A percentile compares a stretch with the other conserved stretches of the same genome.
phyloP scores from a whole-genome alignment of 2,329 filamentous ascomycete genomes.

The Allantophomopsis lycopodina region DNA sequence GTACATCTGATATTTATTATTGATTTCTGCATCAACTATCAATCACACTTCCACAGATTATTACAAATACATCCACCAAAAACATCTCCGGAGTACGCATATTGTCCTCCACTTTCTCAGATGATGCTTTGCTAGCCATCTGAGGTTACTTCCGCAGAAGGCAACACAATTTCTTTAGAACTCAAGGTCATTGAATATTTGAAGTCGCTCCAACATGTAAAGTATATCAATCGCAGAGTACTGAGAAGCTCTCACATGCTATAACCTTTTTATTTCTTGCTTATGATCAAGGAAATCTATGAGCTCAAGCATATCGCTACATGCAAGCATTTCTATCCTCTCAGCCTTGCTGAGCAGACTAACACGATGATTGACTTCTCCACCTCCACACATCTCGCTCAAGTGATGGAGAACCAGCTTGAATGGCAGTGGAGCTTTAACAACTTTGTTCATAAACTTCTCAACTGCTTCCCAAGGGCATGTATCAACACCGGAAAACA shows the following conservation, averaged over 20 bases:
- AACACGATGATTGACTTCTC: slow-evolving; percentile 4
- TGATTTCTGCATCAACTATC: too few relatives aligned
- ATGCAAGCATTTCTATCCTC: slow-evolving; percentile 31
- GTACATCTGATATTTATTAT: too few relatives aligned
- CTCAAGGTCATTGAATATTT: too few relatives aligned
- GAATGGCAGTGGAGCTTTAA: slow-evolving; percentile 43
- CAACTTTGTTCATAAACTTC: slow-evolving; percentile 43
- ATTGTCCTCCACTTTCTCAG: too few relatives aligned
- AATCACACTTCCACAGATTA: too few relatives aligned
- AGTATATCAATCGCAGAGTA: not conserved
- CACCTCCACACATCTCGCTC: slow-evolving; percentile 49
- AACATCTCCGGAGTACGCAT: too few relatives aligned
- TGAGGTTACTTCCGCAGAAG: too few relatives aligned
- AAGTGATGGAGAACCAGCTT: slow-evolving; percentile 54
- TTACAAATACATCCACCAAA: too few relatives aligned
- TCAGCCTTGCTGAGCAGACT: slow-evolving; percentile 36
- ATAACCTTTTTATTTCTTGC: slow-evolving; percentile 15
- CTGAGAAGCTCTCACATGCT: not conserved
- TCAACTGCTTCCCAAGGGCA: slow-evolving; percentile 52
- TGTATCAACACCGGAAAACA: slow-evolving; percentile 41
- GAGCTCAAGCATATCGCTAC: slow-evolving; percentile 39
- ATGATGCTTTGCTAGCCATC: too few relatives aligned
- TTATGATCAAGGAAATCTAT: slow-evolving; percentile 45
- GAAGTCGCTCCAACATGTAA: too few relatives aligned
- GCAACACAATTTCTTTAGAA: too few relatives aligned